A percentile compares a stretch with the other conserved stretches of the same genome.
Evolutionary conservation across 495 filamentous ascomycete species (phyloP).

Genomic region (Articulospora tetracladia): DNA sequence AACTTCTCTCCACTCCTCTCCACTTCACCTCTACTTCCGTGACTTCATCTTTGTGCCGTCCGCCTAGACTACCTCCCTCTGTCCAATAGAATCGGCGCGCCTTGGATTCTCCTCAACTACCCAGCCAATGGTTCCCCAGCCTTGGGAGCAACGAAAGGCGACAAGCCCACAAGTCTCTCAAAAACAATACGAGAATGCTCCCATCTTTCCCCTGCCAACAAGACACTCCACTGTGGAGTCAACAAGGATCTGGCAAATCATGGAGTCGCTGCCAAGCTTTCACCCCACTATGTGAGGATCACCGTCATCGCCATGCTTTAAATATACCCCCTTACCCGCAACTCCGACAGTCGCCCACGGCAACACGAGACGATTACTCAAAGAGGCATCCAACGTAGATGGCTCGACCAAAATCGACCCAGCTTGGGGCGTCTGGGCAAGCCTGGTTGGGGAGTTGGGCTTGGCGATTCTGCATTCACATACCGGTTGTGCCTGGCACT

Average conservation of each 20-base stretch:
- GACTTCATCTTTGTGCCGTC: too few species aligned
- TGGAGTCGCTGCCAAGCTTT: background rate
- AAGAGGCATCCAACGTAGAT: background rate
- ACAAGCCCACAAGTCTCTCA: too few species aligned
- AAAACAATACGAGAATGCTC: background rate
- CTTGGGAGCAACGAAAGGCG: too few species aligned
- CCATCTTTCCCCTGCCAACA: background rate
- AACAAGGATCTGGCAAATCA: background rate
- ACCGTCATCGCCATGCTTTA: slow-evolving; percentile 7
- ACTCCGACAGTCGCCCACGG: background rate
- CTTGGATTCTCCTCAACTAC: too few species aligned
- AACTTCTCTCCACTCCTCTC: too few species aligned
- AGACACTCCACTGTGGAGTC: background rate
- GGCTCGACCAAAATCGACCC: background rate
- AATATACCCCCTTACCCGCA: background rate
- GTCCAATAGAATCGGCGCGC: too few species aligned
- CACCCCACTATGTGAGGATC: background rate
- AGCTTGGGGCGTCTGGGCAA: background rate
- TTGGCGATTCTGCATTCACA: background rate
- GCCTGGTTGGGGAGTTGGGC: background rate
- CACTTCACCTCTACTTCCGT: too few species aligned
- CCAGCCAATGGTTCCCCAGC: too few species aligned
- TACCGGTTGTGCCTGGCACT: background rate
- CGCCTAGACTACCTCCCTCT: too few species aligned
- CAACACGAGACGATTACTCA: slow-evolving; percentile 9